These are phyloP conservation scores for Monilinia fructigena DNA, from an alignment of 2,329 filamentous ascomycete genomes.

Conservation along the genomic window DNA sequence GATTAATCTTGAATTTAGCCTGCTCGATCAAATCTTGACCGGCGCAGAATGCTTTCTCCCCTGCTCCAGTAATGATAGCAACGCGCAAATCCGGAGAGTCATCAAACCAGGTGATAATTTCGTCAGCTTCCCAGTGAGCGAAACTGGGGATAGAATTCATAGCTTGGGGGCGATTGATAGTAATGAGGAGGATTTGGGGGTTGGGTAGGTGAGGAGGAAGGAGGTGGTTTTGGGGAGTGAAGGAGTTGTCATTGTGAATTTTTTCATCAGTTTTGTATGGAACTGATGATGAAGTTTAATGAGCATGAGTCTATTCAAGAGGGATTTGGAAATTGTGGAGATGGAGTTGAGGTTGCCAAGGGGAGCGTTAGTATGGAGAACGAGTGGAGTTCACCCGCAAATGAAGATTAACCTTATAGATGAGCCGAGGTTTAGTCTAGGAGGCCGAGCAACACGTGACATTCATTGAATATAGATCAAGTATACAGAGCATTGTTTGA, in stretches of 20 bases:
- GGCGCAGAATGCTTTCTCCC: slow-evolving; percentile 63
- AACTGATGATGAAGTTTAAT: slow-evolving; percentile 40
- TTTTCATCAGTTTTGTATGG: slow-evolving; percentile 34
- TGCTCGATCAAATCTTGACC: slow-evolving; percentile 65
- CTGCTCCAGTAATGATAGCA: slow-evolving; percentile 62
- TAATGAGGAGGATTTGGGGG: slow-evolving; percentile 56
- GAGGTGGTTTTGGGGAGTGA: slow-evolving; percentile 30
- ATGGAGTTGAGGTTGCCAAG: slow-evolving; percentile 16
- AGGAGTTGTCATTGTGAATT: slow-evolving; percentile 38
- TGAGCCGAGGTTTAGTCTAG: slow-evolving; percentile 9
- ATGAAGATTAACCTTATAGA: not conserved
- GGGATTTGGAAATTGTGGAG: slow-evolving; percentile 32
- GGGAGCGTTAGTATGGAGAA: slow-evolving; percentile 21
- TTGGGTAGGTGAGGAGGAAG: slow-evolving; percentile 46
- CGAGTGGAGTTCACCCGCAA: slow-evolving; percentile 12
- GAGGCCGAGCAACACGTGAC: not conserved
- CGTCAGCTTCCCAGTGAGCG: slow-evolving; percentile 44
- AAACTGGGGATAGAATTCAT: slow-evolving; percentile 48
- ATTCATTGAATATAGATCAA: not conserved
- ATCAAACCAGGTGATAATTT: slow-evolving; percentile 61
- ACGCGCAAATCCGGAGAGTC: slow-evolving; percentile 57
- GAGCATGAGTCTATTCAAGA: slow-evolving; percentile 40
- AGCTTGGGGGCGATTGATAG: slow-evolving; percentile 53
- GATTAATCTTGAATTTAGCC: slow-evolving; percentile 47
- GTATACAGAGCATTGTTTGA: not conserved